phyloP scores from a whole-genome alignment of 768 basidiomycete genomes.

The Pulveroboletus sp. region DNA sequence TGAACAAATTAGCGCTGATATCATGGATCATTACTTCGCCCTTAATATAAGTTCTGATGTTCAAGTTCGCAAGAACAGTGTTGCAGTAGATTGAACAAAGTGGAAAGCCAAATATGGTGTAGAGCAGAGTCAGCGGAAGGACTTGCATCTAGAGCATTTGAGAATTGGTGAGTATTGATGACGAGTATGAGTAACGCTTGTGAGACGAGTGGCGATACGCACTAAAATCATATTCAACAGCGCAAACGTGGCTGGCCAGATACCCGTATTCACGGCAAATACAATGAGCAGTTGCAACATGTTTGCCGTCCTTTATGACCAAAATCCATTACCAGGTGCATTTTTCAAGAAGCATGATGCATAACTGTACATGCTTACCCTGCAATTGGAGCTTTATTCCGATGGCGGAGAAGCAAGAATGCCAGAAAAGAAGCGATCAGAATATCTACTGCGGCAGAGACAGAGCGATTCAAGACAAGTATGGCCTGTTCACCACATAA shows the following conservation, averaged over 20 bases:
- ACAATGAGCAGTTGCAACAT: constrained; percentile 8
- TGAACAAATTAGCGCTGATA: not conserved
- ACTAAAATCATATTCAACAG: constrained; percentile 27
- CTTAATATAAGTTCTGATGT: constrained; percentile 6
- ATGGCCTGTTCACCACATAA: not conserved
- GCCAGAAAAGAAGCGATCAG: constrained; percentile 4
- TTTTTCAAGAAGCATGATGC: too few species aligned
- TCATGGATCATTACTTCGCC: not conserved
- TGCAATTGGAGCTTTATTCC: not conserved
- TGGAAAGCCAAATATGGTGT: not conserved
- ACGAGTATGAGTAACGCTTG: not conserved
- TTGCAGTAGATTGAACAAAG: constrained; percentile 13
- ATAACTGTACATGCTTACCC: not conserved
- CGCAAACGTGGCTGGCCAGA: constrained; percentile 46
- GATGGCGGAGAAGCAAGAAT: not conserved
- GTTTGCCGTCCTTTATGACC: constrained; percentile 1
- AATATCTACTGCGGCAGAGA: constrained; percentile 2
- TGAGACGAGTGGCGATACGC: not conserved
- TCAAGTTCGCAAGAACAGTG: constrained; percentile 15
- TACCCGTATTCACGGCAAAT: constrained; percentile 25
- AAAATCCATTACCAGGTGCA: too few species aligned
- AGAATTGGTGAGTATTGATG: not conserved
- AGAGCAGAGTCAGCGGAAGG: not conserved
- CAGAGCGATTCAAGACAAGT: not conserved
- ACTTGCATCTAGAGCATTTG: not conserved